phyloP scores from a whole-genome alignment of 345 rosid species.

The Citrus glauca region DNA sequence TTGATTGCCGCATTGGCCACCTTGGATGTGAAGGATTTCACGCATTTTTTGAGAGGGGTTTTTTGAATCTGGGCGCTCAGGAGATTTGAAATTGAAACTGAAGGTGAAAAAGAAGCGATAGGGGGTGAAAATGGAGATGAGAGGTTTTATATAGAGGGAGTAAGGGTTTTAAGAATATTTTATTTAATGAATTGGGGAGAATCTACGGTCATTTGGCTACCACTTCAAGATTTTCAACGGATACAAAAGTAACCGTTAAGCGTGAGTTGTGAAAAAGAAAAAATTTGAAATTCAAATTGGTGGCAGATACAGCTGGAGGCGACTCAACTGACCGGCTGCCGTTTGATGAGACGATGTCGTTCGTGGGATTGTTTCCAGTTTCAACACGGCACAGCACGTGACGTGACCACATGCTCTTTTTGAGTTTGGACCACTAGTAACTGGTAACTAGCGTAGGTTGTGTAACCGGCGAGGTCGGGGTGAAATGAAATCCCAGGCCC shows the following conservation, averaged over 20 bases:
- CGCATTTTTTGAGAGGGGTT: slow-evolving; percentile 32
- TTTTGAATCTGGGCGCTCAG: background rate
- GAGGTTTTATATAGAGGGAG: slow-evolving; percentile 4
- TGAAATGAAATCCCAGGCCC: too few species aligned
- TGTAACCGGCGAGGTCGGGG: background rate
- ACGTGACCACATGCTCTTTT: background rate
- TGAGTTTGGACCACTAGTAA: background rate
- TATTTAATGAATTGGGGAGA: background rate
- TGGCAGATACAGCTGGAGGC: slow-evolving; percentile 17
- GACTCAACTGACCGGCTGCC: background rate
- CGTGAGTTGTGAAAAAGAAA: background rate
- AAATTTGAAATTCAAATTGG: slow-evolving; percentile 18
- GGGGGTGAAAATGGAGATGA: background rate
- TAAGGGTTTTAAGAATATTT: background rate
- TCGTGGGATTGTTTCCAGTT: background rate
- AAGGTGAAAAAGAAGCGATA: slow-evolving; percentile 10
- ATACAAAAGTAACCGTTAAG: slow-evolving; percentile 7
- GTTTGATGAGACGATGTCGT: background rate
- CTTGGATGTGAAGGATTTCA: slow-evolving; percentile 66
- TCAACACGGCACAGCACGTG: background rate
- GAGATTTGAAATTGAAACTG: background rate
- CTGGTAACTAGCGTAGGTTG: too few species aligned
- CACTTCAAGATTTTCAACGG: slow-evolving; percentile 16
- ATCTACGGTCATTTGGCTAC: slow-evolving; percentile 18
- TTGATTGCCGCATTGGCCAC: slow-evolving; percentile 69